These are phyloP conservation scores for Clathrospora elynae DNA, from an alignment of 2,329 filamentous ascomycete species.

Conservation along the genomic window DNA sequence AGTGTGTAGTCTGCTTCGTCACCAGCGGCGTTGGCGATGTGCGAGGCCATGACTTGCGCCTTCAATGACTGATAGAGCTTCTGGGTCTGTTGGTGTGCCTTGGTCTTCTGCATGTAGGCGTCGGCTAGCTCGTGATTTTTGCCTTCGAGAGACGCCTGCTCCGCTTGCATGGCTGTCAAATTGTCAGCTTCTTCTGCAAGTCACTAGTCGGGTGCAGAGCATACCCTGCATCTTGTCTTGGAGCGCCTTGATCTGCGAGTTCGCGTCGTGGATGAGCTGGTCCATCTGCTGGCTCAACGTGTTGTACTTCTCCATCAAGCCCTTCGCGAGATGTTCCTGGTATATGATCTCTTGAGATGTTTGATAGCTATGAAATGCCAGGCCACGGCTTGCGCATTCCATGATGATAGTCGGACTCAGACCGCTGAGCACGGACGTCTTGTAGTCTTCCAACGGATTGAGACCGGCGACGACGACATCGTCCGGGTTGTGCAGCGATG, in stretches of 20 bases:
- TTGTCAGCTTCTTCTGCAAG: too few species aligned
- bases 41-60: conserved; percentile 58
- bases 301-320: conserved; percentile 72
- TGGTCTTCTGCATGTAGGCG: conserved; percentile 71
- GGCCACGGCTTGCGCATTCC: conserved; percentile 79
- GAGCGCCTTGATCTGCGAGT: conserved; percentile 70
- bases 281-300: conserved; percentile 70
- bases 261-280: conserved; percentile 74
- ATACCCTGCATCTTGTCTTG: conserved; percentile 68
- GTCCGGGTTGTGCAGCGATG: conserved; percentile 70
- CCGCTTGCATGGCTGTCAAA: conserved; percentile 63
- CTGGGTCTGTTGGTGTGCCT: conserved; percentile 70
- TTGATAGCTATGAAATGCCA: conserved; percentile 88
- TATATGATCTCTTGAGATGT: conserved; percentile 82
- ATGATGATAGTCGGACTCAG: conserved; percentile 80
- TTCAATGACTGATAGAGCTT: conserved; percentile 64
- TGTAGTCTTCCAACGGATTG: conserved; percentile 85
- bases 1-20: conserved; percentile 49
- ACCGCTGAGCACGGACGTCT: conserved; percentile 82
- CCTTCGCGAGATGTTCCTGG: conserved; percentile 75
- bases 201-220: conserved; percentile 18
- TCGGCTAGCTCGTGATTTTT: conserved; percentile 75
- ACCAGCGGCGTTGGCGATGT: conserved; percentile 61
- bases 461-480: conserved; percentile 75
- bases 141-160: conserved; percentile 66